A percentile compares a stretch with the other conserved stretches of the same genome.
These are phyloP conservation scores for Apophysomyces trapeziformis DNA, from an alignment of 371 early-diverging fungal genomes.

Conservation along the genomic window DNA sequence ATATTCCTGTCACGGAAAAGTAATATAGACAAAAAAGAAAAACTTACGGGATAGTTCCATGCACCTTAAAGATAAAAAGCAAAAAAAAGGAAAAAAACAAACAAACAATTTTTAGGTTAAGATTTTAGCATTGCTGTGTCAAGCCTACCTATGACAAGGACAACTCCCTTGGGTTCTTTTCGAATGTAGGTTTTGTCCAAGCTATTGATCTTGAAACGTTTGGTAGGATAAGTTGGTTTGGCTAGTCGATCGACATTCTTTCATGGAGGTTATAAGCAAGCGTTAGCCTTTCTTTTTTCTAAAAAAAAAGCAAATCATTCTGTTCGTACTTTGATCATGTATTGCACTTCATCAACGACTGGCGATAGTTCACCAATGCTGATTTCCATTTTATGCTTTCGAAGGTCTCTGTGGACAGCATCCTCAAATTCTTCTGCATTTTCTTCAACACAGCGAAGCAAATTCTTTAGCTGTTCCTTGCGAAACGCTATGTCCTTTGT, in stretches of 20 bases:
- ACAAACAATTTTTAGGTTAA: neutral
- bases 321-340: constrained; percentile 42
- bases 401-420: constrained; percentile 77
- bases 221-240: constrained; percentile 31
- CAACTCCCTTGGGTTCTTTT: constrained; percentile 80
- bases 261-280: neutral
- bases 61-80: constrained; percentile 44
- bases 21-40: neutral
- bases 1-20: no score
- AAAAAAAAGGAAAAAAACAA: neutral
- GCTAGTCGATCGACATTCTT: constrained; percentile 39
- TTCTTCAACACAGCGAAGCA: constrained; percentile 69
- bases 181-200: constrained; percentile 53
- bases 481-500: constrained; percentile 67
- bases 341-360: constrained; percentile 73
- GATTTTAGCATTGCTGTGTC: neutral
- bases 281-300: no score
- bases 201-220: constrained; percentile 41
- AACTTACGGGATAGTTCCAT: constrained; percentile 88
- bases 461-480: constrained; percentile 72
- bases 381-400: constrained; percentile 58
- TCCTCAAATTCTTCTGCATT: constrained; percentile 63
- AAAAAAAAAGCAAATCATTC: neutral
- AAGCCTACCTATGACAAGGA: constrained; percentile 64
- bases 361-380: constrained; percentile 63